phyloP scores from a whole-genome alignment of 257 asterid genomes.

The Gentiana straminea region DNA sequence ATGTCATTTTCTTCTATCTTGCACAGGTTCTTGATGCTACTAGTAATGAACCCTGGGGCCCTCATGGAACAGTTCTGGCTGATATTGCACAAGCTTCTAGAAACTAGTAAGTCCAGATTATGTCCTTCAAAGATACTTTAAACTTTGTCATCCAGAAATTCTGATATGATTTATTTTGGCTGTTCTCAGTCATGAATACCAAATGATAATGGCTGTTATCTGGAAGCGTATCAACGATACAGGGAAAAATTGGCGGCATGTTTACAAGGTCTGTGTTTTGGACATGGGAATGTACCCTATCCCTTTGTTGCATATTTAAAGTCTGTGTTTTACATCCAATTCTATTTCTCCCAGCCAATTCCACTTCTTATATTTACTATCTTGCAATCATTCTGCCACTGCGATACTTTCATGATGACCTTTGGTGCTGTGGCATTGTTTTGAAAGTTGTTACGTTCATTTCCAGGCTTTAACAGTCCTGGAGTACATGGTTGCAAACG shows the following conservation, averaged over 20 bases:
- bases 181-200: constrained; percentile 73
- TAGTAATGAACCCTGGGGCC: constrained; percentile 98
- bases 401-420: constrained; percentile 3
- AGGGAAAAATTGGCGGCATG: constrained; percentile 96
- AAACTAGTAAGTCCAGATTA: constrained; percentile 49
- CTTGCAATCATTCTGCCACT: not conserved
- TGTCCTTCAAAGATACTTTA: constrained; percentile 5
- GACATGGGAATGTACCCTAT: too few relatives aligned
- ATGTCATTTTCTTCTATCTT: constrained; percentile 5
- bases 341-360: not conserved
- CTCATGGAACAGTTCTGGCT: constrained; percentile 90
- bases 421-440: constrained; percentile 7
- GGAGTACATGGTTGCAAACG: constrained; percentile 94
- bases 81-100: constrained; percentile 87
- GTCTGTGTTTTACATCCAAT: not conserved
- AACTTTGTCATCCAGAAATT: constrained; percentile 1
- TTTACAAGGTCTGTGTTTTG: constrained; percentile 64
- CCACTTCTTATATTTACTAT: not conserved
- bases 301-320: not conserved
- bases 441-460: constrained; percentile 9
- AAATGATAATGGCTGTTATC: constrained; percentile 81
- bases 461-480: constrained; percentile 77
- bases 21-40: constrained; percentile 92
- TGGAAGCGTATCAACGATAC: constrained; percentile 98
- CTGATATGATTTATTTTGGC: constrained; percentile 13